Base-by-base conservation (phyloP, 345 rosid genomes). In the Durio zibethinus region DNA sequence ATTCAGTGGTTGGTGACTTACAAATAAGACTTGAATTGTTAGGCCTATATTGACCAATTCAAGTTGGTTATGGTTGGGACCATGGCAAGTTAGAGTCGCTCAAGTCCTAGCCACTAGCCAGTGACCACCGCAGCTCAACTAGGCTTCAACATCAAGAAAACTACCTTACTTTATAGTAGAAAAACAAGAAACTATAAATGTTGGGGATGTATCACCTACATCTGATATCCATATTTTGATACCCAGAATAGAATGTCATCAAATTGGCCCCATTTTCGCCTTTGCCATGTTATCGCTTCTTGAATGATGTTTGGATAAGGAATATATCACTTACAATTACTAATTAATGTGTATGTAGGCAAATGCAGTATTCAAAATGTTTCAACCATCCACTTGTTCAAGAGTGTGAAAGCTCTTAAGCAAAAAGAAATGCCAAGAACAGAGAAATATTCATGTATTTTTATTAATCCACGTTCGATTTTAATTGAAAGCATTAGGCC, bases 191-290 rank as follows among this genome's bases (percentile, higher is more conserved):
- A 56, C 0, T 36, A 36, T 36, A 2, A 6, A 36, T 36, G 38
- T 36, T 4, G n/a, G n/a, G 2, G 2, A 62, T 0, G 31, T 4
- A 36, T 36, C 1, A n/a, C 23, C 15, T 36, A n/a, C 54, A 43
- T 43, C 11, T 23, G 5, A 25, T 8, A 15, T n/a, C 56, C 56
- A 15, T 14, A 23, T 36, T 23, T 68, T 66, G 33, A 21, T 16
- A 11, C 73, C 35, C 20, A 6, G 18, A 53, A 20, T 27, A 6
- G 18, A 53, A 20, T 70, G 29, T 52, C n/a, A 56, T 60, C 38
- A 45, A 25, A n/a, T 9, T 21, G 81, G 71, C 67, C 78, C 79
- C 72, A 54, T 63, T 31, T 45, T 69, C 35, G 0, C 12, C 35
- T 18, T 12, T 43, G 11, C n/a, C 54, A 68, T 68, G 36, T 68